Evolutionary conservation across 352 stramenopile genomes (phyloP).

Genomic region (Pythium sukuiense): DNA sequence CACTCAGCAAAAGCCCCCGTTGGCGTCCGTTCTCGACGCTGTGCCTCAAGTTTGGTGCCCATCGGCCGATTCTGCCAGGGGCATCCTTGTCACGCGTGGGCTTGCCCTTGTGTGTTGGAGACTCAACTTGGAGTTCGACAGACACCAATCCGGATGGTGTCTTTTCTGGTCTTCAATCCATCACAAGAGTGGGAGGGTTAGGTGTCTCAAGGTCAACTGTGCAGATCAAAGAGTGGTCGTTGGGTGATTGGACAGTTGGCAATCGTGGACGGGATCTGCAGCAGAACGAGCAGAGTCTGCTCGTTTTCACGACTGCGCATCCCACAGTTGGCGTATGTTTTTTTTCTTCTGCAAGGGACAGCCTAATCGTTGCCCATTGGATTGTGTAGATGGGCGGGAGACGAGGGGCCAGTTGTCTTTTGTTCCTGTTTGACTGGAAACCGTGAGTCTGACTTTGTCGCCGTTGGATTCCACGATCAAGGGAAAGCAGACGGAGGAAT

Average conservation of each 20-base stretch:
- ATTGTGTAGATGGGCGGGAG: slow-evolving; percentile 1
- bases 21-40: no score
- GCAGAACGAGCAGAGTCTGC: no score
- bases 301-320: slow-evolving; percentile 7
- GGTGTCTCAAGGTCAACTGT: slow-evolving; percentile 21
- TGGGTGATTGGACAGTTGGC: slow-evolving; percentile 17
- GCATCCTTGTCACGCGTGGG: no score
- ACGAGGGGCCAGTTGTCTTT: background rate
- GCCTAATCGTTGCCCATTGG: slow-evolving; percentile 12
- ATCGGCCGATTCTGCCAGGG: no score
- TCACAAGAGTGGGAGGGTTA: slow-evolving; percentile 27
- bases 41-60: no score
- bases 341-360: slow-evolving; percentile 15
- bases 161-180: slow-evolving; percentile 23
- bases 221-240: slow-evolving; percentile 29
- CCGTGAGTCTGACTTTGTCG: background rate
- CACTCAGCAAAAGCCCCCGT: no score
- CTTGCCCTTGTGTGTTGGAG: no score
- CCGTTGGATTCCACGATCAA: background rate
- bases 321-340: slow-evolving; percentile 12
- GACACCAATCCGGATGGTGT: background rate
- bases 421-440: background rate
- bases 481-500: slow-evolving; percentile 3
- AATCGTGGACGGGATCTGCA: background rate
- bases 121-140: slow-evolving; percentile 8